Evolutionary conservation across 176 grass and related monocot genomes (phyloP).

Genomic region (Musa acuminata): DNA sequence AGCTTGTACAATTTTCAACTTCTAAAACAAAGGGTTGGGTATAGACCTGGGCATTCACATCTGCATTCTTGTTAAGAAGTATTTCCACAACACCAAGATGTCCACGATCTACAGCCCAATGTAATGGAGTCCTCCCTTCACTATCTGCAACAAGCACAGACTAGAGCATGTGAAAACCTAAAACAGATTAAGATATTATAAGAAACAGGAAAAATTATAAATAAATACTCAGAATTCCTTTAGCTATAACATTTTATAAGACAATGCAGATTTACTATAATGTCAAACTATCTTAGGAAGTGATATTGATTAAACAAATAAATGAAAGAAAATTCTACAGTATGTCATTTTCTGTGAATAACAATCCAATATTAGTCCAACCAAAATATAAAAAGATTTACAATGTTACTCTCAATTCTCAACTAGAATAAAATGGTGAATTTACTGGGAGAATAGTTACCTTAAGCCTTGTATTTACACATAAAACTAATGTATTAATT

Average conservation of each 20-base stretch:
- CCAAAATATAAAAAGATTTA: too few relatives aligned
- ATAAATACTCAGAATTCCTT: background rate
- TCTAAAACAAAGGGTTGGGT: background rate
- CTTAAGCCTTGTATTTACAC: background rate
- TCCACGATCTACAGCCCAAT: slow-evolving; percentile 97
- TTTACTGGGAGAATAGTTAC: background rate
- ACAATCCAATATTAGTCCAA: too few relatives aligned
- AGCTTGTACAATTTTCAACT: background rate
- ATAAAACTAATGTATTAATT: background rate
- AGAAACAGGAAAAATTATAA: background rate
- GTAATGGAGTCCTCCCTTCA: slow-evolving; percentile 90
- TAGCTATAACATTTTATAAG: background rate
- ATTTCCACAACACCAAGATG: slow-evolving; percentile 48
- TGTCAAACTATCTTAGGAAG: background rate
- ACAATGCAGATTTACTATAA: background rate
- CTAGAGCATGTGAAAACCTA: slow-evolving; percentile 14
- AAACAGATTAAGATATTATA: background rate
- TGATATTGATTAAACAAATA: background rate
- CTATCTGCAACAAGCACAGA: slow-evolving; percentile 50
- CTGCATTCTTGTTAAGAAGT: slow-evolving; percentile 67
- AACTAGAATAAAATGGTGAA: background rate
- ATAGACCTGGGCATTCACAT: slow-evolving; percentile 84
- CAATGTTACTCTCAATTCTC: background rate
- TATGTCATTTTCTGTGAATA: too few relatives aligned
- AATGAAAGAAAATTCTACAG: background rate